phyloP scores from a whole-genome alignment of 2,329 filamentous ascomycete genomes.

The Diaporthe sp. region DNA sequence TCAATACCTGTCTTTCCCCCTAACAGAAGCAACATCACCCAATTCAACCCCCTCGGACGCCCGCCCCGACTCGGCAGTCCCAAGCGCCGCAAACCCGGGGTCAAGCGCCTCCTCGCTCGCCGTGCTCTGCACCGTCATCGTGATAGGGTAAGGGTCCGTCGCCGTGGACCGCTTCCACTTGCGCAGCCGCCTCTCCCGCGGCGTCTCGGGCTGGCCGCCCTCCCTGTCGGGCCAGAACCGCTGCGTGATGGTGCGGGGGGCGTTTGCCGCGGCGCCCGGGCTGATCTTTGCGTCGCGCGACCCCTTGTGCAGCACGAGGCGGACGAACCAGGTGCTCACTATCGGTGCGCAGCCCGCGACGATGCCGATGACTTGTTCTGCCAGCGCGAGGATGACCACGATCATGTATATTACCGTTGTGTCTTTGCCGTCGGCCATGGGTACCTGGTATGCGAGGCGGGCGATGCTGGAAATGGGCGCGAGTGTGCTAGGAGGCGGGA shows the following conservation, averaged over 20 bases:
- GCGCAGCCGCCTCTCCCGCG: constrained; percentile 11
- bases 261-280: constrained; percentile 9
- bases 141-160: constrained; percentile 27
- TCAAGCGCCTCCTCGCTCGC: constrained; percentile 34
- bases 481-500: constrained; percentile 37
- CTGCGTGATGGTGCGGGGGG: constrained; percentile 18
- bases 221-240: constrained; percentile 36
- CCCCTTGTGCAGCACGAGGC: constrained; percentile 24
- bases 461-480: constrained; percentile 47
- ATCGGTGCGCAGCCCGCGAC: constrained; percentile 46
- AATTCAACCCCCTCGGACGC: not conserved
- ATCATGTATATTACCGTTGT: constrained; percentile 47
- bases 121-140: constrained; percentile 20
- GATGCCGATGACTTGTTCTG: constrained; percentile 46
- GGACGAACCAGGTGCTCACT: constrained; percentile 42
- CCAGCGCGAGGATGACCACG: constrained; percentile 44
- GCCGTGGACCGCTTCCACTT: constrained; percentile 29
- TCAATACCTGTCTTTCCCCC: not conserved
- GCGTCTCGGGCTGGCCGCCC: not conserved
- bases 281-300: not conserved
- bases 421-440: constrained; percentile 40
- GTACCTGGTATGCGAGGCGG: constrained; percentile 46
- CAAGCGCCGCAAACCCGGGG: not conserved
- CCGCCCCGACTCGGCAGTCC: not conserved
- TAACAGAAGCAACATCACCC: not conserved